These are phyloP conservation scores for Boletus speciosus DNA, from an alignment of 768 basidiomycete genomes.

Conservation along the genomic window DNA sequence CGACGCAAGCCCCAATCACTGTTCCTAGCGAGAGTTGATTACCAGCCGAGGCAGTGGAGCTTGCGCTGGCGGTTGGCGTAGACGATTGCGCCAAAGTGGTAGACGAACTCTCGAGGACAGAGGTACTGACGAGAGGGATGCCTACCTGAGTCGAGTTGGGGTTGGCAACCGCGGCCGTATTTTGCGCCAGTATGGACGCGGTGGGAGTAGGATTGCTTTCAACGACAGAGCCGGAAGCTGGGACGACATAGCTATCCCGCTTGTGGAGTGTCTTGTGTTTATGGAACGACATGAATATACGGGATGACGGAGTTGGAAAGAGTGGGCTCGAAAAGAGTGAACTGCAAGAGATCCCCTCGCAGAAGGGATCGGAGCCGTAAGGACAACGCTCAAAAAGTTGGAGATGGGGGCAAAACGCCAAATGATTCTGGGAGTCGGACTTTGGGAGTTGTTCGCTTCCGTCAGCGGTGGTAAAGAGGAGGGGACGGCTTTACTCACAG, in stretches of 20 bases:
- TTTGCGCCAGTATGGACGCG: conserved; percentile 21
- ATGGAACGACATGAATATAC: conserved; percentile 13
- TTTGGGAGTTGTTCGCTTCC: conserved; percentile 19
- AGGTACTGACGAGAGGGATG: conserved; percentile 14
- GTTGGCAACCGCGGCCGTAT: conserved; percentile 2
- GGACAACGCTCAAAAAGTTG: background rate
- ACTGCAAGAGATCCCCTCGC: conserved; percentile 15
- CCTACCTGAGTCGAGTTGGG: background rate
- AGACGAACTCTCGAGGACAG: background rate
- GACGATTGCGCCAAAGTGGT: conserved; percentile 8
- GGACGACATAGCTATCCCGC: conserved; percentile 11
- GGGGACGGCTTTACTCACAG: conserved; percentile 10
- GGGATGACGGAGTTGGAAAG: background rate
- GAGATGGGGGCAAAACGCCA: background rate
- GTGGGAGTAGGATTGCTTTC: conserved; percentile 26
- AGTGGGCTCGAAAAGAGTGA: conserved; percentile 19
- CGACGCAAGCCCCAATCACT: conserved; percentile 63
- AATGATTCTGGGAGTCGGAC: conserved; percentile 7
- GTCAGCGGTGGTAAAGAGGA: conserved; percentile 7
- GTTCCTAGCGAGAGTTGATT: conserved; percentile 37
- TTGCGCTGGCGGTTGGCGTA: conserved; percentile 3
- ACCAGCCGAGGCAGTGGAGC: conserved; percentile 11
- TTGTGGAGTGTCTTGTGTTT: conserved; percentile 7
- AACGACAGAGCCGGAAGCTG: conserved; percentile 23
- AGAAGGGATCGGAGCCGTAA: conserved; percentile 18